Conservation (phyloP, 2,329 filamentous ascomycete species). For the Aotearoamyces nothofagi region DNA sequence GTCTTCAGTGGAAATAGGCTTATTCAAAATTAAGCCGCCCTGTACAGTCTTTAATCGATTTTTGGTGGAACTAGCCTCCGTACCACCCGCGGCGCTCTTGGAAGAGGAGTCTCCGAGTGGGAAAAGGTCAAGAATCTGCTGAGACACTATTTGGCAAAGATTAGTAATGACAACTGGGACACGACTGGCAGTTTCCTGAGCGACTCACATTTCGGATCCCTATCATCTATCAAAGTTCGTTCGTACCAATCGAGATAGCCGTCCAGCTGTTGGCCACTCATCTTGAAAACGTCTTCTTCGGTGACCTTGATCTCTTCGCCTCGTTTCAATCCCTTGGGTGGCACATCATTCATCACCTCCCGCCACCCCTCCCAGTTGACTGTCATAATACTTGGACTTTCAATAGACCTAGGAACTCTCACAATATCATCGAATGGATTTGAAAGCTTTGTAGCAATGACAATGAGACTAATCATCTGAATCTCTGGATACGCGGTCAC, state of each 20-base stretch:
- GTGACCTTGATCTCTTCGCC: slow-evolving; percentile 36
- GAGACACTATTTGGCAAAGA: slow-evolving; percentile 13
- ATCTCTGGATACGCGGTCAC: slow-evolving; percentile 57
- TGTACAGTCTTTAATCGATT: slow-evolving; percentile 14
- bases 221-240: slow-evolving; percentile 40
- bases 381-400: slow-evolving; percentile 40
- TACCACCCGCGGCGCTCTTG: slow-evolving; percentile 8
- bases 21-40: slow-evolving; percentile 11
- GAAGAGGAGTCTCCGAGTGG: slow-evolving; percentile 14
- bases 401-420: slow-evolving; percentile 30
- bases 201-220: slow-evolving; percentile 22
- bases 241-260: slow-evolving; percentile 73
- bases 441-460: slow-evolving; percentile 64
- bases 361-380: slow-evolving; percentile 66
- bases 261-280: slow-evolving; percentile 49
- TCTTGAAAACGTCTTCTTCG: slow-evolving; percentile 45
- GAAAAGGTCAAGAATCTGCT: slow-evolving; percentile 20
- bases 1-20: slow-evolving; percentile 9
- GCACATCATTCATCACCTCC: slow-evolving; percentile 25
- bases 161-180: not conserved
- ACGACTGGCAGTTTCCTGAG: not conserved
- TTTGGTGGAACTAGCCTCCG: slow-evolving; percentile 10
- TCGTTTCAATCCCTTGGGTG: slow-evolving; percentile 19
- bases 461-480: slow-evolving; percentile 51
- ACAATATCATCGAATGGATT: slow-evolving; percentile 54